A percentile compares a stretch with the other conserved stretches of the same genome.
phyloP scores from a whole-genome alignment of 495 filamentous ascomycete species.

The Penicillium pancosmium region DNA sequence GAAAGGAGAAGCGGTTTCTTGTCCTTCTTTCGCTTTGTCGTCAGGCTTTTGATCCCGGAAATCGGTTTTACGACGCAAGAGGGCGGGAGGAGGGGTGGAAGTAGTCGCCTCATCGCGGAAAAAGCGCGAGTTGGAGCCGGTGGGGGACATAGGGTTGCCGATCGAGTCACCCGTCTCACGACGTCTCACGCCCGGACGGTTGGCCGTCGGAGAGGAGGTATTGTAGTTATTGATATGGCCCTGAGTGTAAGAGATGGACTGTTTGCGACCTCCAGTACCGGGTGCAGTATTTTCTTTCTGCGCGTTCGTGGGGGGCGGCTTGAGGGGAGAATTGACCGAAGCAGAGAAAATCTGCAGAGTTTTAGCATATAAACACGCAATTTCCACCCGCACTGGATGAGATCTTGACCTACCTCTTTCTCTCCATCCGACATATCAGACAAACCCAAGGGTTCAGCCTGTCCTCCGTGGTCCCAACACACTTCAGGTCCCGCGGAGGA shows the following conservation, averaged over 20 bases:
- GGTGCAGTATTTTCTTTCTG: constrained; percentile 69
- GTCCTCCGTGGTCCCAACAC: constrained; percentile 86
- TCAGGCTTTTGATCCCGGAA: constrained; percentile 53
- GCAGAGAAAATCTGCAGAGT: constrained; percentile 66
- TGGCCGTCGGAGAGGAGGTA: constrained; percentile 60
- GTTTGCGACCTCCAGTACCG: constrained; percentile 67
- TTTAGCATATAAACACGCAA: constrained; percentile 21
- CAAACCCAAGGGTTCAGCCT: constrained; percentile 70
- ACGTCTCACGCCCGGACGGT: constrained; percentile 72
- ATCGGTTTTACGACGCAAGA: constrained; percentile 77
- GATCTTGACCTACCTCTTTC: constrained; percentile 61
- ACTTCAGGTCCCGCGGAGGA: constrained; percentile 72
- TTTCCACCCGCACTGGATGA: constrained; percentile 23
- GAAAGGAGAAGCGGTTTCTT: constrained; percentile 57
- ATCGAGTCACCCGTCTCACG: constrained; percentile 84
- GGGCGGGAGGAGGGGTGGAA: constrained; percentile 63
- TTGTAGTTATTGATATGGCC: constrained; percentile 47
- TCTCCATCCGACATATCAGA: constrained; percentile 81
- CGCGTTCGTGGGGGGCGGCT: constrained; percentile 72
- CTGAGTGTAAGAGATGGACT: constrained; percentile 69
- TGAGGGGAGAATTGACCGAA: constrained; percentile 91
- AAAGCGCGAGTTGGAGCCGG: constrained; percentile 51
- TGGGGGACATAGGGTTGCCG: constrained; percentile 61
- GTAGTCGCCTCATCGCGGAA: constrained; percentile 61
- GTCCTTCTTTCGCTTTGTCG: constrained; percentile 49